Evolutionary conservation across 2,329 filamentous ascomycete species (phyloP).

Genomic region (Pseudonectria buxi): DNA sequence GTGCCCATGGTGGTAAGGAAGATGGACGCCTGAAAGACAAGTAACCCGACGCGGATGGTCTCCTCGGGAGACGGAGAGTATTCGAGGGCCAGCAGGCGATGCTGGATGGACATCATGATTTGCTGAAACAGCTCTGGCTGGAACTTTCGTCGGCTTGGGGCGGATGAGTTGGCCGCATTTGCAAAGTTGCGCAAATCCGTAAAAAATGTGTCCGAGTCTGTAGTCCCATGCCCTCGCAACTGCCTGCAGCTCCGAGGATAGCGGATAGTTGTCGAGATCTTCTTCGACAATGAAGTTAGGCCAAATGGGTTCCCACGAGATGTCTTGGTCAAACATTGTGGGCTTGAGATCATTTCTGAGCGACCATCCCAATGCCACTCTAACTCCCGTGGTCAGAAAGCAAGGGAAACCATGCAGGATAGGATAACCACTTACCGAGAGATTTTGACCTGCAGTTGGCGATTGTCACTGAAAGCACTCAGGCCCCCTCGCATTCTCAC

Average conservation of each 20-base stretch:
- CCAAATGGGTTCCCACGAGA: slow-evolving; percentile 18
- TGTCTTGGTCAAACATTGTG: slow-evolving; percentile 10
- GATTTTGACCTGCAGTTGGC: slow-evolving; percentile 22
- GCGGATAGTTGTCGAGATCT: background rate
- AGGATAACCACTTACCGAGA: slow-evolving; percentile 16
- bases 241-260: slow-evolving; percentile 2
- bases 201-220: slow-evolving; percentile 19
- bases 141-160: slow-evolving; percentile 16
- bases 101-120: slow-evolving; percentile 25
- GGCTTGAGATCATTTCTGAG: slow-evolving; percentile 20
- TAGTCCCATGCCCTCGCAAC: slow-evolving; percentile 13
- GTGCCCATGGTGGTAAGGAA: slow-evolving; percentile 17
- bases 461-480: slow-evolving; percentile 15
- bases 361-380: slow-evolving; percentile 23
- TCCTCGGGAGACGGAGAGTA: slow-evolving; percentile 14
- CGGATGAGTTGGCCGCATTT: slow-evolving; percentile 16
- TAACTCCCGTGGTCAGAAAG: too few species aligned
- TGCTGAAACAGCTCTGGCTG: slow-evolving; percentile 22
- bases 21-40: slow-evolving; percentile 23
- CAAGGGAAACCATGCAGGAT: rapidly evolving
- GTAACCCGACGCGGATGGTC: slow-evolving; percentile 21
- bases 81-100: slow-evolving; percentile 21
- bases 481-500: slow-evolving; percentile 22
- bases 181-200: slow-evolving; percentile 26
- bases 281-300: too few species aligned